A percentile compares a stretch with the other conserved stretches of the same genome.
phyloP scores from a whole-genome alignment of 441 rosid species.

The Jatropha multifida region DNA sequence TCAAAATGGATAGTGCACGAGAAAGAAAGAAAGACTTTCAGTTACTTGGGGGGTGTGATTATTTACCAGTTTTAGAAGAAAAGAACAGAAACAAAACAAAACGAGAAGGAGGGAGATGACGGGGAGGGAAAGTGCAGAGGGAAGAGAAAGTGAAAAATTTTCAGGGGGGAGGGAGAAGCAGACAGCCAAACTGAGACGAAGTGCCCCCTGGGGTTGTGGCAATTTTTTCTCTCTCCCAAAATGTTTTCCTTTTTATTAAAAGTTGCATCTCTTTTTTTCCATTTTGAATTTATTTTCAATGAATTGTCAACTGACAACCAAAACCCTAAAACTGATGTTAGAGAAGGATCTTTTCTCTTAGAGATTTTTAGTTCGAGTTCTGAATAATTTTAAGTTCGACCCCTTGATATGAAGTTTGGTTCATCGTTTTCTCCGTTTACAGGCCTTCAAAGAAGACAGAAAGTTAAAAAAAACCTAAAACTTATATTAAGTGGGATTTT shows the following conservation, averaged over 20 bases:
- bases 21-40: background rate
- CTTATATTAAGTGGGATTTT: too few relatives aligned
- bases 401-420: too few relatives aligned
- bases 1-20: background rate
- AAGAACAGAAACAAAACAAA: background rate
- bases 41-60: constrained; percentile 3
- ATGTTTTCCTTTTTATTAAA: background rate
- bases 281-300: too few relatives aligned
- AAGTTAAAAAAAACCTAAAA: too few relatives aligned
- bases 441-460: too few relatives aligned
- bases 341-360: too few relatives aligned
- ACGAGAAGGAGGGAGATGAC: background rate
- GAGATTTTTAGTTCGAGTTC: too few relatives aligned
- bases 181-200: background rate
- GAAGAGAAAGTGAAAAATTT: constrained; percentile 1
- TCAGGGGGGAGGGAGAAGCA: constrained; percentile 1
- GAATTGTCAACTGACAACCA: too few relatives aligned
- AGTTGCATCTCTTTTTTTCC: too few relatives aligned
- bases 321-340: too few relatives aligned
- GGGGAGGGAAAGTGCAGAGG: constrained; percentile 13
- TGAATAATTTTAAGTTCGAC: too few relatives aligned
- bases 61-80: background rate
- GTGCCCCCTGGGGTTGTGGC: constrained; percentile 11
- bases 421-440: too few relatives aligned
- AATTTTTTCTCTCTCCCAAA: constrained; percentile 12